Conservation (phyloP, 352 stramenopile genomes). For the Pythium inflatum region DNA sequence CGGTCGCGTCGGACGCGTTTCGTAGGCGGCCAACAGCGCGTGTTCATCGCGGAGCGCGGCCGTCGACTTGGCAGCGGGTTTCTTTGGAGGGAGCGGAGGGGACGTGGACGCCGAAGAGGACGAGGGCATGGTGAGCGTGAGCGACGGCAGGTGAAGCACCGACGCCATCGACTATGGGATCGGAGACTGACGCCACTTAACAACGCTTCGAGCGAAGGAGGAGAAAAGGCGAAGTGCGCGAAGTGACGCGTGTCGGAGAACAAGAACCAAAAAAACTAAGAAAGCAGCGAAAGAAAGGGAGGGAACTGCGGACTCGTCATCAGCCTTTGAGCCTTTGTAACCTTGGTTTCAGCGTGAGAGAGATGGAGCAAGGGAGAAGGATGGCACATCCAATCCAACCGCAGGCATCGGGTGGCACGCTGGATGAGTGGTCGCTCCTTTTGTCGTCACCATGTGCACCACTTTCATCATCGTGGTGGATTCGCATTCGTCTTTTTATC, state of each 20-base stretch:
- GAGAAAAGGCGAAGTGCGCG: conserved; percentile 2
- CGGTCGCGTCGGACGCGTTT: conserved; percentile 29
- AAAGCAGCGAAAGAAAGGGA: not conserved
- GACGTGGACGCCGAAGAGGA: not conserved
- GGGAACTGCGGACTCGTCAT: conserved; percentile 25
- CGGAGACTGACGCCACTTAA: conserved; percentile 11
- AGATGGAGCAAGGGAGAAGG: conserved; percentile 1
- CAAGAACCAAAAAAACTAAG: not conserved
- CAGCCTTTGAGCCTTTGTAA: conserved; percentile 4
- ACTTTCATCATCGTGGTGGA: conserved; percentile 26
- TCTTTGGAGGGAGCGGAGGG: not conserved
- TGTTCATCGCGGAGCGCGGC: conserved; percentile 25
- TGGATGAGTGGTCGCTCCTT: conserved; percentile 21
- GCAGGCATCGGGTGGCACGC: not conserved
- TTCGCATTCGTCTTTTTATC: not conserved
- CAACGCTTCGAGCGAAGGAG: not conserved
- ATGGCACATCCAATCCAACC: not conserved
- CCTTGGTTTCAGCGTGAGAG: too few relatives aligned
- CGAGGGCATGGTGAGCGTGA: conserved; percentile 2
- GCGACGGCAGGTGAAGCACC: not conserved
- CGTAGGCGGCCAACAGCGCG: conserved; percentile 31
- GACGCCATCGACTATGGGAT: conserved; percentile 1
- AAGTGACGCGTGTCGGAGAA: conserved; percentile 11
- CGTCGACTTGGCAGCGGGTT: not conserved
- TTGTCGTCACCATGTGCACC: conserved; percentile 38